phyloP scores from a whole-genome alignment of 768 basidiomycete genomes.

The Sutorius australiensis region DNA sequence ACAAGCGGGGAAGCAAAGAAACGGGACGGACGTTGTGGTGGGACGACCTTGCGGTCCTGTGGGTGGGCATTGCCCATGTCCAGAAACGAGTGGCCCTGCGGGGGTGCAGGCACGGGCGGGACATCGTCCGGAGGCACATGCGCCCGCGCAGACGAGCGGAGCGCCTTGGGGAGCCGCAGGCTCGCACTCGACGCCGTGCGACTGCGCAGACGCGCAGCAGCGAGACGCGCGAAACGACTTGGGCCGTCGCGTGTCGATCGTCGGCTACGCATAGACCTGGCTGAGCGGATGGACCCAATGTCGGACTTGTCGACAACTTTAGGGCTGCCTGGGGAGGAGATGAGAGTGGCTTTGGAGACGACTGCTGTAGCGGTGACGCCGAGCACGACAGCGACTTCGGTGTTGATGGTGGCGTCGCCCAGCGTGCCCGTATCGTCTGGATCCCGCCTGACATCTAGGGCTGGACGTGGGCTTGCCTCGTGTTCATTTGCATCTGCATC shows the following conservation, averaged over 20 bases:
- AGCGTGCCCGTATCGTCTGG: conserved; percentile 28
- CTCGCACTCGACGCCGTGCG: conserved; percentile 62
- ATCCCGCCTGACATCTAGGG: conserved; percentile 4
- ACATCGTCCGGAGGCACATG: conserved; percentile 31
- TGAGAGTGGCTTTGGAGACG: conserved; percentile 35
- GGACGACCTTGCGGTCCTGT: conserved; percentile 22
- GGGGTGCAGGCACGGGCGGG: conserved; percentile 29
- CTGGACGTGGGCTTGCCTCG: conserved; percentile 11
- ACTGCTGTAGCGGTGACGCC: conserved; percentile 38
- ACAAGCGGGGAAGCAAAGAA: no score
- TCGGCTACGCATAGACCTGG: conserved; percentile 25
- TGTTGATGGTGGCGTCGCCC: conserved; percentile 22
- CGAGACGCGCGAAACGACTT: conserved; percentile 43
- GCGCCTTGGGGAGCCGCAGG: conserved; percentile 51
- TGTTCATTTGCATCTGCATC: conserved; percentile 5
- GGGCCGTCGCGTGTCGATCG: conserved; percentile 24
- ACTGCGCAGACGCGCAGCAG: conserved; percentile 64
- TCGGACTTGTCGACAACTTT: conserved; percentile 12
- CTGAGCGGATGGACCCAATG: conserved; percentile 23
- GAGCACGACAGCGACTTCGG: conserved; percentile 32
- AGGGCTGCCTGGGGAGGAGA: conserved; percentile 9
- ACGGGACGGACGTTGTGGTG: conserved; percentile 12
- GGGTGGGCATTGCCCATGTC: conserved; percentile 35
- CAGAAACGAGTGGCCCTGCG: conserved; percentile 30
- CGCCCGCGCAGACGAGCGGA: conserved; percentile 31